Evolutionary conservation across 2,329 filamentous ascomycete species (phyloP), one percentile per base, ranked within the genome.

Genomic region (Aspergillus candidus): DNA sequence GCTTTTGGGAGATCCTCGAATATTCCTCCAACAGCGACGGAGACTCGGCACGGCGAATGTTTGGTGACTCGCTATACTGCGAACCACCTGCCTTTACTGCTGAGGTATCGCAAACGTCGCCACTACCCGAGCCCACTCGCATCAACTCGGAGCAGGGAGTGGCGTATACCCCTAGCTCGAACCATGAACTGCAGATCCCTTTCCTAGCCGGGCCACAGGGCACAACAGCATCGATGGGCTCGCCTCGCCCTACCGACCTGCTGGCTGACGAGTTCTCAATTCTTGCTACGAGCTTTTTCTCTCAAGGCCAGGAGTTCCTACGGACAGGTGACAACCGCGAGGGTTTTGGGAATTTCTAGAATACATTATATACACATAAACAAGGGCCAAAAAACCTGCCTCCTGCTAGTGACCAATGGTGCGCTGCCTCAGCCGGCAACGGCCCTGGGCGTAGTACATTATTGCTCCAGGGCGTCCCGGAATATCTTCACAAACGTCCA

Each of bases 1-100:
- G 68, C 15, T 74, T 74, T 52, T 74, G 72, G 66, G 71, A 73
- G 45, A 71, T 74, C 10, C 60, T 74, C 1, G 72, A 74, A 52
- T 72, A 72, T 41, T 68, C 69, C 1, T 70, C 67, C 7, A 67
- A 67, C 10, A 66, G 62, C 38, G 69, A 71, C 33, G 54, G 59
- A 2, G 55, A 61, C 31, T 64, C 62, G 6, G 60, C 62, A 3
- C 58, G 60, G 11, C 56, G 60, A 15, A 61, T 72, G n/a, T 72
- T 74, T 41, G 71, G 70, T 3, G 47, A 66, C 29, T 68, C 68
- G 0, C 50, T 73, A 3, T 66, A 63, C 35, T 55, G 56, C 1
- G 60, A 59, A 40, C 48, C 58, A 32, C 39, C 56, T 22, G 43
- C 54, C 29, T 39, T 52, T 15, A 47, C 59, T n/a, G 50, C 56